Percentiles rank a stretch among this genome's conserved stretches.
Evolutionary conservation across 2,329 filamentous ascomycete genomes (phyloP).

Genomic region (Ophiostoma montium): DNA sequence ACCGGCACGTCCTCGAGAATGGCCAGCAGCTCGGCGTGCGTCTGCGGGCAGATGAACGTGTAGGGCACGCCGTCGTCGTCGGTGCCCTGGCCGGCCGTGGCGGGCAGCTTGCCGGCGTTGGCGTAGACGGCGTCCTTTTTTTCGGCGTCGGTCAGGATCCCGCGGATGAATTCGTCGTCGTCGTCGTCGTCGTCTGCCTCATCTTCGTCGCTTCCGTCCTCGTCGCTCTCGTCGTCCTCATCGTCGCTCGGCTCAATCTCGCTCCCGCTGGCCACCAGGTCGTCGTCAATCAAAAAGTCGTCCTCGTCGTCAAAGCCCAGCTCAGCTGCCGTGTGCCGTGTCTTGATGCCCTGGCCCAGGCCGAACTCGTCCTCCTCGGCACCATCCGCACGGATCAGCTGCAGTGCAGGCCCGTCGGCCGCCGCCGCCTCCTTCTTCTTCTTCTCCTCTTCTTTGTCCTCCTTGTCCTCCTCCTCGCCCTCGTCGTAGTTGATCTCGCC

Average conservation of each 20-base stretch:
- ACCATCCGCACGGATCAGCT: constrained; percentile 20
- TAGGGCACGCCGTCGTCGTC: constrained; percentile 54
- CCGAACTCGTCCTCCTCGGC: constrained; percentile 44
- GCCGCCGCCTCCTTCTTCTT: constrained; percentile 50
- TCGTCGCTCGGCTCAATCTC: constrained; percentile 45
- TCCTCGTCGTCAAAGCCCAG: constrained; percentile 84
- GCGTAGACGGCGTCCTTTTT: constrained; percentile 36
- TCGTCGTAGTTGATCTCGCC: constrained; percentile 58
- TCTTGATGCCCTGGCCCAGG: constrained; percentile 43
- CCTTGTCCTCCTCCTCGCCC: constrained; percentile 24
- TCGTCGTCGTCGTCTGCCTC: constrained; percentile 21
- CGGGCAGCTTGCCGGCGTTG: constrained; percentile 22
- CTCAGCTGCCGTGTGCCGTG: constrained; percentile 41
- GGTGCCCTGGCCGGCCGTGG: constrained; percentile 8
- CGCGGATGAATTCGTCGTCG: constrained; percentile 61
- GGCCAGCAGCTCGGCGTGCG: constrained; percentile 58
- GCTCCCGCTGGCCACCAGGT: constrained; percentile 71
- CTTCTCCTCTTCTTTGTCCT: constrained; percentile 27
- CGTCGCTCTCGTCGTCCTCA: constrained; percentile 26
- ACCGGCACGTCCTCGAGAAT: constrained; percentile 47
- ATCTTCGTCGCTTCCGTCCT: constrained; percentile 42
- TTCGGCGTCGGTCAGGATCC: constrained; percentile 47
- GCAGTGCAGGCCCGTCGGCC: constrained; percentile 13
- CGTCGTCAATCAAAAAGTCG: constrained; percentile 81
- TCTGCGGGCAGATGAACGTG: constrained; percentile 74